Base-by-base conservation (phyloP, 1,284 basidiomycete genomes). In the Exobasidium rhododendri region DNA sequence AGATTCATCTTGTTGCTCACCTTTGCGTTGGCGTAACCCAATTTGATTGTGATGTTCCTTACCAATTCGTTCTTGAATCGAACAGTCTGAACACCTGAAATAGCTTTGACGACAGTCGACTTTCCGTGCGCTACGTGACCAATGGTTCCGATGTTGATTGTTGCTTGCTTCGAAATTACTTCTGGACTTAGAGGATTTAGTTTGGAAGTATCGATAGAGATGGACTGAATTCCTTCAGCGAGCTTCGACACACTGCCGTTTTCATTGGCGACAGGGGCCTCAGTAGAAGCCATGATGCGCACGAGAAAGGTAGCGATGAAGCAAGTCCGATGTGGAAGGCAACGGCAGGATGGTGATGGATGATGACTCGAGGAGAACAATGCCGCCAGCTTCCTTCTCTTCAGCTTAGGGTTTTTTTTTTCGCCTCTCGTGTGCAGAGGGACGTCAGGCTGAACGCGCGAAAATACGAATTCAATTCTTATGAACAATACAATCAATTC, bases 1-100 rank as follows among this genome's bases (percentile, higher is more conserved):
- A 10, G 10, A 7, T 40, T 7, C 53, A 4, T 30, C 57, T 14
- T 70, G 93, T 92, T 17, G 35, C 35, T 40, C 35, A 40, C 35
- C 83, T 97, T 97, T 58, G 96, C 96, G 74, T 97, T 98, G 56
- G 94, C 94, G 81, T 98, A 98, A 73, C 85, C 96, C 52, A 98
- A 86, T 84, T 98, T 98, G 84, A 98, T 98, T 50, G 96, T 98
- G 77, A 98, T 98, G 83, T 98, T 98, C 70, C 94, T 71, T 47
- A 79, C 77, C 35, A 79, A 65, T 68, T 98, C 96, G 82, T 97
- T 97, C 85, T 98, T 98, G 84, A 98, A 98, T 75, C 94, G 86
- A 62, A 98, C 94, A 30, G 94, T 98, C 87, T 91, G 90, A 13
- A 97, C 94, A n/a, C 94, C 94, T 17, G 94, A 97, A 81, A 98